Evolutionary conservation across 805 yeast genomes (phyloP).

Genomic region (Candida berthetii): DNA sequence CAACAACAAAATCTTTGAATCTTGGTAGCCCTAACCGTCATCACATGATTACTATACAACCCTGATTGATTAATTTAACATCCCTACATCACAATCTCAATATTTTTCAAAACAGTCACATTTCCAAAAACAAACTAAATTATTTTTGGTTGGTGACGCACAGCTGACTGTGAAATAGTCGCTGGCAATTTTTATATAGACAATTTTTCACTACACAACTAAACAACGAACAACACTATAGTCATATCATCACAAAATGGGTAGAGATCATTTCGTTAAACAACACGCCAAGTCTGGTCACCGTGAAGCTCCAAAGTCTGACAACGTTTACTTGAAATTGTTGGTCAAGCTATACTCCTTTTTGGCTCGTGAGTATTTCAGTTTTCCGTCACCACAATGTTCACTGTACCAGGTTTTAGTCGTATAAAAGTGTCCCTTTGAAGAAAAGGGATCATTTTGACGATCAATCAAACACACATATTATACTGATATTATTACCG

Average conservation of each 20-base stretch:
- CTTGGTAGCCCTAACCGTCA: too few relatives aligned
- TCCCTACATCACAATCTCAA: too few relatives aligned
- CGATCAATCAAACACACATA: too few relatives aligned
- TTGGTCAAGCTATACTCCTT: slow-evolving; percentile 97
- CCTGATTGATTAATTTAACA: too few relatives aligned
- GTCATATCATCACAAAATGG: slow-evolving; percentile 48
- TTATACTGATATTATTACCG: too few relatives aligned
- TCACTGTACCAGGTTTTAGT: neutral
- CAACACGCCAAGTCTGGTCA: slow-evolving; percentile 95
- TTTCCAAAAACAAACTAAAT: too few relatives aligned
- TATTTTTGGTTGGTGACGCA: neutral
- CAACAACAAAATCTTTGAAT: too few relatives aligned
- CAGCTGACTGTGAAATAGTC: too few relatives aligned
- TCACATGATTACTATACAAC: too few relatives aligned
- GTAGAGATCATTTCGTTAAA: slow-evolving; percentile 94
- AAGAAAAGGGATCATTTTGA: too few relatives aligned
- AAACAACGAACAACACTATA: neutral
- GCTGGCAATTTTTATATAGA: neutral
- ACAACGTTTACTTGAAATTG: slow-evolving; percentile 97
- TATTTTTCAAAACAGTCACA: too few relatives aligned
- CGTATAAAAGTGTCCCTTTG: too few relatives aligned
- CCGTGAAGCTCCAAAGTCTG: slow-evolving; percentile 99
- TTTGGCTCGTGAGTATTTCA: slow-evolving; percentile 93
- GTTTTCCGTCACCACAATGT: neutral
- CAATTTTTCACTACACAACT: neutral